phyloP scores from a whole-genome alignment of 2,329 filamentous ascomycete genomes.

The Colletotrichum sp. region DNA sequence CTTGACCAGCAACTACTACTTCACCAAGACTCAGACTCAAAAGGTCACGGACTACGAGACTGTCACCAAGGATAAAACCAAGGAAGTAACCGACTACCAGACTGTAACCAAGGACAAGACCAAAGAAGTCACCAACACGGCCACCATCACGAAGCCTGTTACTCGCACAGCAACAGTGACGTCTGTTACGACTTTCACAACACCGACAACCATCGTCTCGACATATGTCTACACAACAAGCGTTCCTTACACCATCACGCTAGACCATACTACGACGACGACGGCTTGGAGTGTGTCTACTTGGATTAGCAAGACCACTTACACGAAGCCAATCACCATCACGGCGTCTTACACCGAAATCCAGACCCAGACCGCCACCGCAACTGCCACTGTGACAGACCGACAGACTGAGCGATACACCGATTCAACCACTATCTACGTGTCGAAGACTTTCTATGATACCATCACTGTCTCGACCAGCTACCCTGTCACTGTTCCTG shows the following conservation, averaged over 20 bases:
- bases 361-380: slow-evolving; percentile 9
- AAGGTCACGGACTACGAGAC: slow-evolving; percentile 5
- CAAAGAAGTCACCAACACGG: background rate
- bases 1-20: slow-evolving; percentile 3
- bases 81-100: background rate
- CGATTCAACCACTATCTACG: slow-evolving; percentile 9
- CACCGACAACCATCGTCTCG: slow-evolving; percentile 12
- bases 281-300: slow-evolving; percentile 10
- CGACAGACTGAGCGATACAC: slow-evolving; percentile 5
- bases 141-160: slow-evolving; percentile 5
- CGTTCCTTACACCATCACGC: slow-evolving; percentile 15
- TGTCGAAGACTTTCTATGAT: slow-evolving; percentile 9
- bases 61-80: background rate
- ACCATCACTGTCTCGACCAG: slow-evolving; percentile 23
- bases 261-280: slow-evolving; percentile 13
- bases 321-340: slow-evolving; percentile 1
- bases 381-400: slow-evolving; percentile 15
- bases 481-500: slow-evolving; percentile 20
- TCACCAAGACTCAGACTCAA: slow-evolving; percentile 12
- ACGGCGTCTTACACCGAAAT: slow-evolving; percentile 21
- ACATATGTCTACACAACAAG: slow-evolving; percentile 20
- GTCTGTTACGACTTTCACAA: background rate
- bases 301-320: background rate
- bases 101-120: background rate
- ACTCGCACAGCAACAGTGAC: slow-evolving; percentile 16